Percentiles rank a stretch among this genome's conserved stretches.
phyloP scores from a whole-genome alignment of 352 stramenopile genomes.

The Pythium vanterpoolii region DNA sequence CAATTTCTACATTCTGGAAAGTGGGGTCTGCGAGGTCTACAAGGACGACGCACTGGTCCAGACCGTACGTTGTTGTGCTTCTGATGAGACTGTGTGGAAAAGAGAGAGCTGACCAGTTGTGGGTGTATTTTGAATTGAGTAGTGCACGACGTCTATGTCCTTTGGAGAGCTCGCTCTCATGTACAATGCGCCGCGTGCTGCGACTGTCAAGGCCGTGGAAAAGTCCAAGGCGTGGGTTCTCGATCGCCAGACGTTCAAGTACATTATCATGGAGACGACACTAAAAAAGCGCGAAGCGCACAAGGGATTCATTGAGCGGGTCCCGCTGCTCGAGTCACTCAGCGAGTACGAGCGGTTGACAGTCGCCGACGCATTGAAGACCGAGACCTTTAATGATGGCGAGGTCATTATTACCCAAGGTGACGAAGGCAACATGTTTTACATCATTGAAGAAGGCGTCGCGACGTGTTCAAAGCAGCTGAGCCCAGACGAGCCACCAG shows the following conservation, averaged over 20 bases:
- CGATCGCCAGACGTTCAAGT: conserved; percentile 89
- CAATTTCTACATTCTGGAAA: conserved; percentile 95
- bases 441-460: conserved; percentile 87
- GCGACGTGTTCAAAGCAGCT: conserved; percentile 84
- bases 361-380: conserved; percentile 83
- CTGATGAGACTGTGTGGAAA: not conserved
- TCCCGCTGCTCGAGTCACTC: conserved; percentile 90
- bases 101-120: not conserved
- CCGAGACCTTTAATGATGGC: conserved; percentile 78
- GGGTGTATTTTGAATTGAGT: not conserved
- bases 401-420: conserved; percentile 90
- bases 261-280: conserved; percentile 91
- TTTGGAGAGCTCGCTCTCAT: conserved; percentile 98
- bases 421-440: conserved; percentile 88
- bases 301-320: conserved; percentile 86
- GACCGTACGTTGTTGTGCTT: conserved; percentile 34
- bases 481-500: conserved; percentile 53
- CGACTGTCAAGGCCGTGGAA: conserved; percentile 91
- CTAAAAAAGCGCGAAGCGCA: conserved; percentile 85
- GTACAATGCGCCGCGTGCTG: conserved; percentile 95
- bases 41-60: conserved; percentile 87
- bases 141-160: conserved; percentile 85
- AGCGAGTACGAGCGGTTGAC: conserved; percentile 88
- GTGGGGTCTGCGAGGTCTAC: conserved; percentile 89
- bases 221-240: conserved; percentile 92